Conservation (phyloP, 345 rosid genomes). For the Conringia planisiliqua region DNA sequence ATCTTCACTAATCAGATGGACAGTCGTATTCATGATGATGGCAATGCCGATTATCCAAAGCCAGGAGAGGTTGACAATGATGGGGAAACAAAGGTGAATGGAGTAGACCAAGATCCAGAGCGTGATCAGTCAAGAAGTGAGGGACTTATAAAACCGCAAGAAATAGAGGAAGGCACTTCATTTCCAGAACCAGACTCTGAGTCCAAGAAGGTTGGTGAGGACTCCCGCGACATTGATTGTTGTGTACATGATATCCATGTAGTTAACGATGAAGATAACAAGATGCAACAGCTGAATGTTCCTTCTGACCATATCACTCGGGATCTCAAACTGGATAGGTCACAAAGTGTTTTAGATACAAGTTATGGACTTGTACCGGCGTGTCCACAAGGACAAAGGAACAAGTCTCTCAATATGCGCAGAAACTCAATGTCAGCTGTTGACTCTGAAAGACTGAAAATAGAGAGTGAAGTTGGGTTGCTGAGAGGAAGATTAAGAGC, state of each 20-base stretch:
- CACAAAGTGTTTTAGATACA: constrained; percentile 45
- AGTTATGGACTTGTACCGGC: constrained; percentile 31
- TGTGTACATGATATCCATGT: constrained; percentile 51
- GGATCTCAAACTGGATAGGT: constrained; percentile 32
- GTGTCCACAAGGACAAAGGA: constrained; percentile 29
- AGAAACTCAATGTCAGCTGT: constrained; percentile 74
- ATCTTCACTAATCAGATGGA: constrained; percentile 22
- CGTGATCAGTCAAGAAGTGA: constrained; percentile 6
- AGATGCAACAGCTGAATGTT: constrained; percentile 15
- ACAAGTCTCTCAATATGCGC: constrained; percentile 37
- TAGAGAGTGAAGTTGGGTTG: constrained; percentile 59
- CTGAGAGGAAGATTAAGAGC: neutral
- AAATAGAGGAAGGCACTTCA: constrained; percentile 12
- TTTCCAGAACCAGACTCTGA: constrained; percentile 11
- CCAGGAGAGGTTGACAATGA: constrained; percentile 3
- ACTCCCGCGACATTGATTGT: constrained; percentile 1
- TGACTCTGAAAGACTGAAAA: constrained; percentile 61
- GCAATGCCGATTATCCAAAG: constrained; percentile 18
- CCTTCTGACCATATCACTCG: neutral
- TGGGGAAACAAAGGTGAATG: constrained; percentile 19
- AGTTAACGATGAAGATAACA: constrained; percentile 33
- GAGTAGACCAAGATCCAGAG: constrained; percentile 7
- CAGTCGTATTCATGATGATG: constrained; percentile 25
- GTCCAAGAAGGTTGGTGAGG: constrained; percentile 21
- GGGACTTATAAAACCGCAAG: constrained; percentile 29